Conservation (phyloP, 1,284 basidiomycete species). For the Malassezia japonica region DNA sequence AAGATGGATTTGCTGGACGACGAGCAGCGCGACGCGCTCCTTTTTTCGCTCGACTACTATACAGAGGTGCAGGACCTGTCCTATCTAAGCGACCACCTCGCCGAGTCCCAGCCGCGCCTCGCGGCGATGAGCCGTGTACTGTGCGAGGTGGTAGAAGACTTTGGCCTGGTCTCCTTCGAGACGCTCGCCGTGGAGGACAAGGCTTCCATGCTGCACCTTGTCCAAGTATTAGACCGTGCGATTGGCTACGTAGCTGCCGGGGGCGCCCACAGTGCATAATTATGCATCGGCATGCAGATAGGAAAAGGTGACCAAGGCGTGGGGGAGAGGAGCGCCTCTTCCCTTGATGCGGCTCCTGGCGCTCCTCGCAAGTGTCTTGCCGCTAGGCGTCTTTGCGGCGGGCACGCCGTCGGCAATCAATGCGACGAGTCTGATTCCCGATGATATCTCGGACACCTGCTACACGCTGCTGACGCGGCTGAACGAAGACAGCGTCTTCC, state of each 20-base stretch:
- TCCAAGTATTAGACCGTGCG: constrained; percentile 41
- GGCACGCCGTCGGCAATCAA: constrained; percentile 1
- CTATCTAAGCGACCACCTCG: constrained; percentile 61
- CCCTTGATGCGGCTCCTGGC: background rate
- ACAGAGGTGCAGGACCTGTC: constrained; percentile 94
- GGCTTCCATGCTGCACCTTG: constrained; percentile 38
- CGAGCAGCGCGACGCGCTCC: too few species aligned
- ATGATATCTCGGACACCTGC: constrained; percentile 6
- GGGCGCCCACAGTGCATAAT: background rate
- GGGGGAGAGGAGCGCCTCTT: too few species aligned
- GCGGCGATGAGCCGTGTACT: constrained; percentile 69
- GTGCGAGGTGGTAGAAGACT: constrained; percentile 85
- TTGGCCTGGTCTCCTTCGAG: constrained; percentile 87
- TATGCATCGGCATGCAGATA: constrained; percentile 6
- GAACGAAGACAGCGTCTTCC: constrained; percentile 11
- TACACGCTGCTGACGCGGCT: constrained; percentile 9
- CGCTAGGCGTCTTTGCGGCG: constrained; percentile 1
- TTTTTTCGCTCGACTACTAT: constrained; percentile 96
- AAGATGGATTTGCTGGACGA: constrained; percentile 74
- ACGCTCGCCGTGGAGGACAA: constrained; percentile 61
- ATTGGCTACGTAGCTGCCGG: constrained; percentile 30
- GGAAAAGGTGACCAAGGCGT: background rate
- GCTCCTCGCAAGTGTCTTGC: background rate
- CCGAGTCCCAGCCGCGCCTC: constrained; percentile 18
- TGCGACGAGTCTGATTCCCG: constrained; percentile 2